Conservation (phyloP, 2,329 filamentous ascomycete genomes). For the Exophiala viscosa region DNA sequence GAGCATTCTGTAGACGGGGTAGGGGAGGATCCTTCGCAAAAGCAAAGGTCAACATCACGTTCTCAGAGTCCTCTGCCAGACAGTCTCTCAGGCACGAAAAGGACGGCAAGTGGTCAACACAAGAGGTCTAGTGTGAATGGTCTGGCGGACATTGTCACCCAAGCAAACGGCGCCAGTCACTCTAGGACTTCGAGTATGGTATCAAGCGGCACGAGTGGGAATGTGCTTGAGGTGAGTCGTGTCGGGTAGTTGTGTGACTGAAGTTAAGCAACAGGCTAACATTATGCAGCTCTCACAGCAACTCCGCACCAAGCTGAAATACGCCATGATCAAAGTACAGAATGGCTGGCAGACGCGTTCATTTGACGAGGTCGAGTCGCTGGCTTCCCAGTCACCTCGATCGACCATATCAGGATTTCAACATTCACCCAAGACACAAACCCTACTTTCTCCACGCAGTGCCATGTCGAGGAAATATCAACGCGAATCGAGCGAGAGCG, state of each 20-base stretch:
- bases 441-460: slow-evolving; percentile 48
- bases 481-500: slow-evolving; percentile 27
- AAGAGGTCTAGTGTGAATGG: slow-evolving; percentile 23
- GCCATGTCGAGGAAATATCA: slow-evolving; percentile 31
- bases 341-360: slow-evolving; percentile 80
- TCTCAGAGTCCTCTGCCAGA: slow-evolving; percentile 19
- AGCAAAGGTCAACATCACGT: slow-evolving; percentile 3
- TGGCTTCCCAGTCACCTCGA: slow-evolving; percentile 66
- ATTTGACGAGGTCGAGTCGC: slow-evolving; percentile 71
- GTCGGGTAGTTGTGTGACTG: neutral
- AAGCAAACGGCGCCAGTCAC: slow-evolving; percentile 9
- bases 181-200: slow-evolving; percentile 17
- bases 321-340: slow-evolving; percentile 90
- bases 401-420: slow-evolving; percentile 56
- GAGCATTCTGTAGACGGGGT: neutral
- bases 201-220: slow-evolving; percentile 18
- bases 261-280: slow-evolving; percentile 13
- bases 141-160: slow-evolving; percentile 12
- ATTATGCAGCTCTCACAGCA: slow-evolving; percentile 65
- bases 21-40: neutral
- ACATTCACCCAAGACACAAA: slow-evolving; percentile 50
- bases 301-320: slow-evolving; percentile 78
- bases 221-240: slow-evolving; percentile 21
- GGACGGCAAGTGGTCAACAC: slow-evolving; percentile 23
- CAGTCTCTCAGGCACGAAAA: slow-evolving; percentile 16